Evolutionary conservation across 2,329 filamentous ascomycete species (phyloP).

Genomic region (Pyrenophora teres): DNA sequence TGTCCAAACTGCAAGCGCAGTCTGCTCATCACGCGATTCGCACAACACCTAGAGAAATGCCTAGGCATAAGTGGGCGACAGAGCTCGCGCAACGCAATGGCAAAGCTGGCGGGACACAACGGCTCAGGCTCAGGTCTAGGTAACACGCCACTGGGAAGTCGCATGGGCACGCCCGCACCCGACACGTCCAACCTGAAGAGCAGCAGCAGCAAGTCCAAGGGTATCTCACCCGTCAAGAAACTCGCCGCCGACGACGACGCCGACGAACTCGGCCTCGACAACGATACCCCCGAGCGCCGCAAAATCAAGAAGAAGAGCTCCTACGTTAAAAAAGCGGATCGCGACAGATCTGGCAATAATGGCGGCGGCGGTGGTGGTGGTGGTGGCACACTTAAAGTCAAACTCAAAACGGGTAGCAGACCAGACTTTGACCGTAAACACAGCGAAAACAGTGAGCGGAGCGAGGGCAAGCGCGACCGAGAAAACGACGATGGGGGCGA

Average conservation of each 20-base stretch:
- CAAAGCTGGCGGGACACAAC: conserved; percentile 48
- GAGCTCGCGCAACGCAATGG: conserved; percentile 56
- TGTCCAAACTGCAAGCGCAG: conserved; percentile 66
- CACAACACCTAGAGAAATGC: conserved; percentile 65
- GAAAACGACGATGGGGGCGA: conserved; percentile 41
- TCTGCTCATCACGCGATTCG: conserved; percentile 64
- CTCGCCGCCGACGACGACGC: conserved; percentile 28
- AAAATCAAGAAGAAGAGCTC: conserved; percentile 58
- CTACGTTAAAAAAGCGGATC: conserved; percentile 48
- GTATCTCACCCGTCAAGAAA: conserved; percentile 36
- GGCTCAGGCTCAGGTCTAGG: conserved; percentile 47
- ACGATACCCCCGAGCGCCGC: conserved; percentile 49
- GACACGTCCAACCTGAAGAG: conserved; percentile 33
- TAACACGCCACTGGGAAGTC: conserved; percentile 51
- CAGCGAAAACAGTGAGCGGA: conserved; percentile 36
- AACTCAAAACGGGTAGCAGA: conserved; percentile 37
- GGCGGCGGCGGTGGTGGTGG: conserved; percentile 1
- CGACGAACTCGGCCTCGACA: conserved; percentile 47
- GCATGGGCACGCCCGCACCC: conserved; percentile 50
- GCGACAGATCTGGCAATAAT: conserved; percentile 32
- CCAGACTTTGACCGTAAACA: conserved; percentile 36
- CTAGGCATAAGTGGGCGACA: conserved; percentile 62
- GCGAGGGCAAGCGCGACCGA: conserved; percentile 42
- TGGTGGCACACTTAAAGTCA: conserved; percentile 36
- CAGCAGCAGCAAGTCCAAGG: conserved; percentile 28